A percentile compares a stretch with the other conserved stretches of the same genome.
phyloP scores from a whole-genome alignment of 2,329 filamentous ascomycete species.

The Apiospora phragmitis region DNA sequence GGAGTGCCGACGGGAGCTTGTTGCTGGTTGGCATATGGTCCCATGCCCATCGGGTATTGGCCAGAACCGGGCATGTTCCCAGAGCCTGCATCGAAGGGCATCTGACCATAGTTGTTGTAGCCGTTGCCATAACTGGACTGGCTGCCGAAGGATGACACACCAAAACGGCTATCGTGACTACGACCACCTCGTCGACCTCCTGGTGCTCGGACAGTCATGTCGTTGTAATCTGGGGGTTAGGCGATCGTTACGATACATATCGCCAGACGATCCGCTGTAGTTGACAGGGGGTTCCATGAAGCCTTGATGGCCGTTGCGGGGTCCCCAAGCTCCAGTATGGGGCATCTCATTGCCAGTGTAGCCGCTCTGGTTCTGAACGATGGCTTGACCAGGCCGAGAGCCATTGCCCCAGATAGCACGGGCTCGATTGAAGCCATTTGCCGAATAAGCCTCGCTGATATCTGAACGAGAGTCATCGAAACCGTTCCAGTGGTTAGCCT shows the following conservation, averaged over 20 bases:
- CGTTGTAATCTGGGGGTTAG: slow-evolving; percentile 47
- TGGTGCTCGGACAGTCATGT: slow-evolving; percentile 45
- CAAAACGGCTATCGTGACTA: slow-evolving; percentile 41
- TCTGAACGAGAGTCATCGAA: slow-evolving; percentile 59
- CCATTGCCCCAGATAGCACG: slow-evolving; percentile 57
- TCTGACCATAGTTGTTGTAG: slow-evolving; percentile 35
- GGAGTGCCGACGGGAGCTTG: slow-evolving; percentile 49
- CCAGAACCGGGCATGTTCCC: slow-evolving; percentile 28
- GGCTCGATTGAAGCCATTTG: slow-evolving; percentile 52
- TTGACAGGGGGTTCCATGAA: slow-evolving; percentile 42
- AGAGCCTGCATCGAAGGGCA: slow-evolving; percentile 35
- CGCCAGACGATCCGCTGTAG: slow-evolving; percentile 32
- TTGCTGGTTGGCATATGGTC: slow-evolving; percentile 28
- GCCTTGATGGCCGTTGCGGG: slow-evolving; percentile 38
- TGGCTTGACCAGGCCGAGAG: slow-evolving; percentile 35
- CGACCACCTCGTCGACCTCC: slow-evolving; percentile 47
- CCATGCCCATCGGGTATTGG: slow-evolving; percentile 37
- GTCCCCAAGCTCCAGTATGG: slow-evolving; percentile 48
- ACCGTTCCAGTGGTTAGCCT: slow-evolving; percentile 52
- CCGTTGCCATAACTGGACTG: slow-evolving; percentile 34
- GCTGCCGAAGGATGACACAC: slow-evolving; percentile 30
- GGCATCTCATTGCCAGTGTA: slow-evolving; percentile 35
- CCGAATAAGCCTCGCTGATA: slow-evolving; percentile 53
- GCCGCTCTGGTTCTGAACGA: slow-evolving; percentile 26
- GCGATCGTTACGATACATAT: slow-evolving; percentile 47